A percentile compares a stretch with the other conserved stretches of the same genome.
phyloP scores from a whole-genome alignment of 176 grass and related monocot species.

The Aechmea fasciata region DNA sequence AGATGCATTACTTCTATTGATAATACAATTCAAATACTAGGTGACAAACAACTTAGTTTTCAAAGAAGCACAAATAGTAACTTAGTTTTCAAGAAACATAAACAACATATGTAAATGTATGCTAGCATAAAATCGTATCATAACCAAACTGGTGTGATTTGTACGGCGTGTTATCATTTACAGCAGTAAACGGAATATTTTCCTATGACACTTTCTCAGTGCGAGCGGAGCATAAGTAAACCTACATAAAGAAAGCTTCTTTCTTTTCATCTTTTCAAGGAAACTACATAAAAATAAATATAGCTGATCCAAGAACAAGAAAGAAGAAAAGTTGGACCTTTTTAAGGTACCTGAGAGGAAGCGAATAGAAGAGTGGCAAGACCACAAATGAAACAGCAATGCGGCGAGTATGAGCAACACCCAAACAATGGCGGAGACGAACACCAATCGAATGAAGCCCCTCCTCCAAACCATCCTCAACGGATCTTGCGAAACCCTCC shows the following conservation, averaged over 20 bases:
- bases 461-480: slow-evolving; percentile 39
- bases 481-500: slow-evolving; percentile 7
- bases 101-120: background rate
- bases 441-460: slow-evolving; percentile 58
- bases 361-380: slow-evolving; percentile 50
- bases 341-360: slow-evolving; percentile 54
- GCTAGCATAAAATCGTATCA: too few species aligned
- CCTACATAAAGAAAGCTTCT: too few species aligned
- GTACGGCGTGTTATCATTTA: too few species aligned
- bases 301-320: background rate
- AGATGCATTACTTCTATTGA: background rate
- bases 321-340: background rate
- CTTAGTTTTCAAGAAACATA: background rate
- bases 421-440: slow-evolving; percentile 69
- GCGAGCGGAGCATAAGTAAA: too few species aligned
- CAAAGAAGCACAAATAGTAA: background rate
- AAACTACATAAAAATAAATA: background rate
- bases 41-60: background rate
- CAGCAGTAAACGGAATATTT: too few species aligned
- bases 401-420: slow-evolving; percentile 64
- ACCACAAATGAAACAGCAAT: slow-evolving; percentile 86
- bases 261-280: too few species aligned
- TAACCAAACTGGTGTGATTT: too few species aligned
- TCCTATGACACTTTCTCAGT: too few species aligned
- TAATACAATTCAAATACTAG: background rate